Percentiles rank a stretch among this genome's conserved stretches.
Evolutionary conservation across 352 stramenopile genomes (phyloP).

Genomic region (Phytophthora tentaculata): DNA sequence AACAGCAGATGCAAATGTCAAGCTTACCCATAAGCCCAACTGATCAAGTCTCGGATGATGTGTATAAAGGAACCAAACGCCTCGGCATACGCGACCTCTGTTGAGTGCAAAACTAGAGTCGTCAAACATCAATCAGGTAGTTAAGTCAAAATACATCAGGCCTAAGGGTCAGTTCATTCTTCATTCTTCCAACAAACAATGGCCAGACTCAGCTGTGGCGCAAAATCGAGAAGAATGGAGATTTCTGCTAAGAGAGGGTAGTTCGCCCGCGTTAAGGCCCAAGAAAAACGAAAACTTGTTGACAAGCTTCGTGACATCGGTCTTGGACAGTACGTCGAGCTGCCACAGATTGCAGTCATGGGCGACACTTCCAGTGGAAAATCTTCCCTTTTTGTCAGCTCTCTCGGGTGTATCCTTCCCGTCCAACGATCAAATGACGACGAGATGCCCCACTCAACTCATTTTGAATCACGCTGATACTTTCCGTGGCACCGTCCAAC

Average conservation of each 20-base stretch:
- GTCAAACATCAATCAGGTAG: no score
- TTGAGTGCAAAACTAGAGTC: no score
- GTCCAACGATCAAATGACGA: constrained; percentile 79
- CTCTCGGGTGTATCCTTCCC: constrained; percentile 85
- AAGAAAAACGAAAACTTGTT: constrained; percentile 48
- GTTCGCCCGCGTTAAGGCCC: constrained; percentile 27
- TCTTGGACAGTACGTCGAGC: constrained; percentile 73
- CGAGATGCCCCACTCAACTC: constrained; percentile 79
- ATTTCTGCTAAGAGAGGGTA: no score
- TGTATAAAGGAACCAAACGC: no score
- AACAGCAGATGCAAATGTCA: no score
- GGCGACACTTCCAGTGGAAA: constrained; percentile 92
- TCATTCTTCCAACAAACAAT: no score
- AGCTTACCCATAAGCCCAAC: no score
- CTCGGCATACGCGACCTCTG: no score
- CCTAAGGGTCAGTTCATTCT: no score
- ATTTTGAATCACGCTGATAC: constrained; percentile 53
- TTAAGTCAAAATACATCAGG: no score
- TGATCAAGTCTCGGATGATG: no score
- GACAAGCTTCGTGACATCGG: constrained; percentile 62
- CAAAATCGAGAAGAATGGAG: constrained; percentile 4
- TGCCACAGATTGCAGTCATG: constrained; percentile 93
- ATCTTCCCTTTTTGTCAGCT: constrained; percentile 84
- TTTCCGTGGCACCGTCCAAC: constrained; percentile 60
- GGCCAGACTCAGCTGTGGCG: no score